Base-by-base conservation (phyloP, 495 filamentous ascomycete genomes). In the Aspergillus mulundensis region DNA sequence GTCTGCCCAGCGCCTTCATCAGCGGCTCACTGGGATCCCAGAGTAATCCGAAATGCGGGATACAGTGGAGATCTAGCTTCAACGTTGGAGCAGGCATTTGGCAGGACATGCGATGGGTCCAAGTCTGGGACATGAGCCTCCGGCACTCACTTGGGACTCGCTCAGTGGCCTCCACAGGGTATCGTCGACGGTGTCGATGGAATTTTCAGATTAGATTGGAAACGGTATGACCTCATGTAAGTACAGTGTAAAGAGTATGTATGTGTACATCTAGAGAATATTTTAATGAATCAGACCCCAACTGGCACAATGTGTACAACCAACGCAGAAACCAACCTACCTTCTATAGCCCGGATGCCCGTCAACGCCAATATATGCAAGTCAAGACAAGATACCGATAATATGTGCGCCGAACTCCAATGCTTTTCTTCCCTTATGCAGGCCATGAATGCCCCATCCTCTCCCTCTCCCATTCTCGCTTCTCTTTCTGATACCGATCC, bases 401-500 rank as follows among this genome's bases (percentile, higher is more conserved):
- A 50, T 8, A 28, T 28, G 25, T n/a, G n/a, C 50, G 49, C 40
- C 16, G 45, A 61, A 18, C 25, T 7, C 39, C 38, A 39, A 47
- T 30, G 34, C 34, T 14, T 14, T 14, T 39, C 25, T 15, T 10
- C 5, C 32, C 21, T 45, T 25, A 44, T 21, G 10, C 21, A 7
- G 15, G n/a, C 23, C 32, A 50, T 39, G 19, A 24, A 14, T 10
- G 20, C 34, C 16, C 32, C n/a, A 50, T 16, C 24, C 41, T 56
- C 28, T 43, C 50, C 25, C 50, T 42, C 23, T 53, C 38, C 50
- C 39, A 50, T 21, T 60, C 25, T 24, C 39, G 46, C 57, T 50
- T 51, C 53, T 61, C 48, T 38, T 40, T 24, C 48, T 50, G 48
- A 40, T 50, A 50, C 21, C 48, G 34, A 46, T 69, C 56, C 56